Base-by-base conservation (phyloP, 495 filamentous ascomycete genomes). In the Penicillium psychrofluorescens region DNA sequence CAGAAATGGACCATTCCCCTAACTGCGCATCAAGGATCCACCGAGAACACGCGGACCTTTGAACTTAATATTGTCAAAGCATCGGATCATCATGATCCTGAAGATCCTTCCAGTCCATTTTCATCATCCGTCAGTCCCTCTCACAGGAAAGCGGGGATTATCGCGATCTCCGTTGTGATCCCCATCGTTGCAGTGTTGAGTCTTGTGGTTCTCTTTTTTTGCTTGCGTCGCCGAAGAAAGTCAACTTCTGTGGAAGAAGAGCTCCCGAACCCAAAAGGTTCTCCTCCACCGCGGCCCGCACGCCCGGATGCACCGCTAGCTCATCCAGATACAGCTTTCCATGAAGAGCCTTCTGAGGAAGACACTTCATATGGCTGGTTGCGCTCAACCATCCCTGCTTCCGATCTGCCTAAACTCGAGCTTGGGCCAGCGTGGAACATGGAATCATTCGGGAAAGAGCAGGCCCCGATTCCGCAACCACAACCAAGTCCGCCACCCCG, bases 1-100 rank as follows among this genome's bases (percentile, higher is more conserved):
- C 50, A 64, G 8, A 64, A 63, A 27, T 62, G 77, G 34, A 52
- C 49, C 1, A 56, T 84, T n/a, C 62, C 64, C 28, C 55, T 87
- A 36, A 74, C 59, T 9, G 78, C 76, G 11, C 68, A 60, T 59
- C 72, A 54, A 66, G 68, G 62, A 40, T 60, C 53, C 47, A 72
- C 29, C 49, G 67, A 43, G 14, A 74, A 75, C 41, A 69, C 67
- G 4, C 59, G 74, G 33, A 55, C 59, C 12, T 69, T 88, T 39
- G 68, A 62, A 0, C 63, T 88, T 8, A 56, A 70, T 12, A 54
- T 86, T 15, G 53, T 63, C 4, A 41, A 55, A 44, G 58, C 51
- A 8, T 45, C 55, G 1, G 44, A 61, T 6, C 2, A 6, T 22
- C 22, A 51, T 48, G 0, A 36, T 53, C 36, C 38, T 36, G 2